Evolutionary conservation across 306 rosid genomes (phyloP).

Genomic region (Sphenostylis stenocarpa): DNA sequence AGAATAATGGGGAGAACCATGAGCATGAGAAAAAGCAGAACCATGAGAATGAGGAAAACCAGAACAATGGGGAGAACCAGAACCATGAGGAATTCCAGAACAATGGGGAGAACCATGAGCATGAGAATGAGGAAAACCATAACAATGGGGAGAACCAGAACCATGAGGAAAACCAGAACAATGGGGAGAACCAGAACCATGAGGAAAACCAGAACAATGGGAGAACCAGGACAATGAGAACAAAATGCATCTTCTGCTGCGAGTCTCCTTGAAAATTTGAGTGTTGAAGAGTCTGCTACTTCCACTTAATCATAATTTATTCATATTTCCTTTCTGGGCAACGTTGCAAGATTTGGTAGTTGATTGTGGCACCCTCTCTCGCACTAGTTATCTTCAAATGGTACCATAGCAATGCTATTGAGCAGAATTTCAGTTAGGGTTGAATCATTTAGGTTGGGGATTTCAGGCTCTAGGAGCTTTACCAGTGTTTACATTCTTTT

Average conservation of each 20-base stretch:
- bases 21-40: background rate
- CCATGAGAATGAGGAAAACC: background rate
- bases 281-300: conserved; percentile 61
- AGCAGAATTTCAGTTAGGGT: background rate
- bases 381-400: conserved; percentile 30
- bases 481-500: no score
- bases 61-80: background rate
- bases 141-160: background rate
- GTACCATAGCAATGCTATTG: conserved; percentile 42
- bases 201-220: no score
- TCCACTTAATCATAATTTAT: conserved; percentile 40
- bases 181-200: no score
- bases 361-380: background rate
- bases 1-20: background rate
- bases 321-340: conserved; percentile 26
- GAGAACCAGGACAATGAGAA: background rate
- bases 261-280: conserved; percentile 57
- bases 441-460: no score
- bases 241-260: conserved; percentile 65
- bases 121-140: background rate
- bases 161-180: no score
- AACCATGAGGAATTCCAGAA: background rate
- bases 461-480: no score
- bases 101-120: background rate
- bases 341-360: conserved; percentile 41